A percentile compares a stretch with the other conserved stretches of the same genome.
These are phyloP conservation scores for Puccinia novopanici DNA, from an alignment of 1,284 basidiomycete genomes.

Conservation along the genomic window DNA sequence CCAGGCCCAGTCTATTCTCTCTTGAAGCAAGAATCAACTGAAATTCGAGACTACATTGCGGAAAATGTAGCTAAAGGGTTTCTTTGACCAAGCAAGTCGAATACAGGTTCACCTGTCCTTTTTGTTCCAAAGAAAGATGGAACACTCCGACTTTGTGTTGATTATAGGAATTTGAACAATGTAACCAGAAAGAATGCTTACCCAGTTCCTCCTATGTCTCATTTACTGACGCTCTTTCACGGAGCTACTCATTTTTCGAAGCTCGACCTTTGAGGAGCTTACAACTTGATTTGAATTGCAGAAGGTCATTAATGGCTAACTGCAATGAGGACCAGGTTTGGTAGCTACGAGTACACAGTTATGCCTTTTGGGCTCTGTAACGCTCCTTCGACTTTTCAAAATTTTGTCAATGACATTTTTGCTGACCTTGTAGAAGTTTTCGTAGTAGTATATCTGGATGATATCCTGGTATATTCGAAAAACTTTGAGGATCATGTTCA, in stretches of 20 bases:
- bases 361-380: not conserved
- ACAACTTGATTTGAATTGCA: not conserved
- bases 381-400: not conserved
- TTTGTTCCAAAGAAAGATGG: not conserved
- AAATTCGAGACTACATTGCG: not conserved
- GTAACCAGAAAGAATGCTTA: not conserved
- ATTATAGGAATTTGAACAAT: not conserved
- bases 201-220: not conserved
- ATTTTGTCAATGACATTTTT: not conserved
- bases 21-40: not conserved
- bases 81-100: not conserved
- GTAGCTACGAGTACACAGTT: not conserved
- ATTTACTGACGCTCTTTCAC: not conserved
- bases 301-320: conserved; percentile 1
- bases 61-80: not conserved
- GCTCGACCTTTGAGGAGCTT: not conserved
- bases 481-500: not conserved
- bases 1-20: not conserved
- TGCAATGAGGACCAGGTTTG: not conserved
- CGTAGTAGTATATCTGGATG: not conserved
- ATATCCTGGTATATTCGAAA: not conserved
- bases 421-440: not conserved
- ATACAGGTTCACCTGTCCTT: not conserved
- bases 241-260: not conserved
- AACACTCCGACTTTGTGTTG: not conserved